Base-by-base conservation (phyloP, 148 eudicot genomes). In the Beta vulgaris region DNA sequence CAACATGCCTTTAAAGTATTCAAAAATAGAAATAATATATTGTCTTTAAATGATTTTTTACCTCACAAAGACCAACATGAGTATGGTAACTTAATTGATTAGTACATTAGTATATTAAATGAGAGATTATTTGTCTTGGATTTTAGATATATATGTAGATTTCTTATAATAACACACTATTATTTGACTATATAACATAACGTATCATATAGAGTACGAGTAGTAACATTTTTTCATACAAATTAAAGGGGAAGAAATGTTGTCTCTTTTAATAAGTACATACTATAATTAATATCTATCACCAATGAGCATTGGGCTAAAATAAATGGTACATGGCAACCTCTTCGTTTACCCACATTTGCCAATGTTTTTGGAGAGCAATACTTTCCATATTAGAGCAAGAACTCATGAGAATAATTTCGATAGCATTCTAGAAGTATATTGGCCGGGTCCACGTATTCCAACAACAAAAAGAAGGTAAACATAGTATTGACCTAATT, bases 401-500 rank as follows among this genome's bases (percentile, higher is more conserved):
- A 60, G n/a, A 60, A n/a, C 6, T 62, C 3, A 6, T 62, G 23
- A 62, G 23, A 35, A 35, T 9, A 6, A 62, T 29, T 31, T 31
- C 42, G 11, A 62, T 62, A 12, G 40, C 4, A 19, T 18, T 4
- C 4, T 26, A 2, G 36, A 60, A 28, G 64, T 25, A 25, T 15
- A 60, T 18, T 60, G 67, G n/a, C n/a, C n/a, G 67, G 67, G 25
- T 62, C 42, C 67, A 62, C 67, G 25, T 16, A 34, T 2, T 62
- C 26, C 14, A 32, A 13, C 34, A 60, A 60, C n/a, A 59, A 59
- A 14, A 25, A 28, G 63, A 29, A 3, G 0, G 0, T 14, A 31
- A 60, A 3, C 64, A 60, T 60, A 60, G 42, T 62, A 35, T 35
- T 62, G 23, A 19, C 13, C 67, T 34, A 18, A 19, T 34, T 34